Evolutionary conservation across 1,139 yeast genomes (phyloP).

Genomic region (Yamadazyma mexicana): DNA sequence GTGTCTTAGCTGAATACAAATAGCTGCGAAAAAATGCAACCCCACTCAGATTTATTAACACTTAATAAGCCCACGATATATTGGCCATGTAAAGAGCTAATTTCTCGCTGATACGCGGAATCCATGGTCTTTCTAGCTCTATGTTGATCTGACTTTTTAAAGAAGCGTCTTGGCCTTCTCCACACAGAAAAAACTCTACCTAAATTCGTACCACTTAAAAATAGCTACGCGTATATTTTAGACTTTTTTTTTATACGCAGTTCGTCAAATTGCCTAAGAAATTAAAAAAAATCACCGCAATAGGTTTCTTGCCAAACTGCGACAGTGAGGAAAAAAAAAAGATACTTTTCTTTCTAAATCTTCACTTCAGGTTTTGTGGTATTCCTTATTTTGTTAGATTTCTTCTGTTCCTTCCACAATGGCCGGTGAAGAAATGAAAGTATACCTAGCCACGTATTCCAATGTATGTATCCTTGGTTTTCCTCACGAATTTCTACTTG

Average conservation of each 20-base stretch:
- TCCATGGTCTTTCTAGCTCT: no score
- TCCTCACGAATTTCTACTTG: not conserved
- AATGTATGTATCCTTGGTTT: conserved; percentile 20
- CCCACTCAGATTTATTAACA: no score
- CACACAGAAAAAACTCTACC: no score
- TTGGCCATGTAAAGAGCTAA: no score
- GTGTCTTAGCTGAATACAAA: not conserved
- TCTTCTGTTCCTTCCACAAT: conserved; percentile 6
- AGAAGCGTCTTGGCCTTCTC: not conserved
- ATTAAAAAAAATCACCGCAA: not conserved
- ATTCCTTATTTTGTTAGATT: not conserved
- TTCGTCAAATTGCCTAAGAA: not conserved
- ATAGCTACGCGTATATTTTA: not conserved
- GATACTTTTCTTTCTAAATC: not conserved
- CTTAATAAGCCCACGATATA: no score
- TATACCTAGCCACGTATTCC: conserved; percentile 29
- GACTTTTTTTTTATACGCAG: not conserved
- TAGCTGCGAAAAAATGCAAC: conserved; percentile 4
- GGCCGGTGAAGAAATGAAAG: conserved; percentile 22
- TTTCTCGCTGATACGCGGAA: no score
- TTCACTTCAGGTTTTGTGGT: conserved; percentile 1
- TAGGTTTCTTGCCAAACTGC: not conserved
- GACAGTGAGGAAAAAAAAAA: conserved; percentile 1
- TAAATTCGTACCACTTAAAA: not conserved
- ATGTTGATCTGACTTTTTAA: no score